These are phyloP conservation scores for Colletotrichum navitas DNA, from an alignment of 2,329 filamentous ascomycete species.

Conservation along the genomic window DNA sequence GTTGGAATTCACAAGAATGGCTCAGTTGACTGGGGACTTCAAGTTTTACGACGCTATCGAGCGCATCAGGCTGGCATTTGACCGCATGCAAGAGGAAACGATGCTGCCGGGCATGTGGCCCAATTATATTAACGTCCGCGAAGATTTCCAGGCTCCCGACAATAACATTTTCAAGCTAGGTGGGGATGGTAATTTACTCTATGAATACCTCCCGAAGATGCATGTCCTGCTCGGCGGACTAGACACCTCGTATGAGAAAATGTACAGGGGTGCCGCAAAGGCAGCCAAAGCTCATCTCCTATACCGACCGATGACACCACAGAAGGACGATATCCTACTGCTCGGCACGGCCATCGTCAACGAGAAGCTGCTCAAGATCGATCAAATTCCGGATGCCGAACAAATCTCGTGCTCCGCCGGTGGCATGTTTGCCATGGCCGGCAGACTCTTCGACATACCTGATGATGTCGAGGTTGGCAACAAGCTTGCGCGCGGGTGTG, in stretches of 20 bases:
- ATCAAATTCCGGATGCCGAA: conserved; percentile 52
- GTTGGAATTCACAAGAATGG: conserved; percentile 79
- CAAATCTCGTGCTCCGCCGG: conserved; percentile 66
- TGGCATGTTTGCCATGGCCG: conserved; percentile 63
- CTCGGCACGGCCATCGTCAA: conserved; percentile 55
- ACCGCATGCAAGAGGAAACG: conserved; percentile 74
- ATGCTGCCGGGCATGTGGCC: conserved; percentile 81
- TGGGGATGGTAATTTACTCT: conserved; percentile 57
- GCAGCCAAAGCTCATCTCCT: conserved; percentile 68
- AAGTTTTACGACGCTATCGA: conserved; percentile 82
- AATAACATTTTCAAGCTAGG: conserved; percentile 53
- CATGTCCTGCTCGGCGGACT: conserved; percentile 70
- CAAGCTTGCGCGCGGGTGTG: conserved; percentile 64
- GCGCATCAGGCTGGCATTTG: conserved; percentile 75
- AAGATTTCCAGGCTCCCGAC: conserved; percentile 54
- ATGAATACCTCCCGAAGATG: conserved; percentile 58
- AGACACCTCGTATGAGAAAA: conserved; percentile 65
- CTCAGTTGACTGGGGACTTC: conserved; percentile 77
- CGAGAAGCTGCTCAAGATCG: conserved; percentile 41
- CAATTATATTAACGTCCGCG: conserved; percentile 69
- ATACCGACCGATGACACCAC: conserved; percentile 71
- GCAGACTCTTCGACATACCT: conserved; percentile 56
- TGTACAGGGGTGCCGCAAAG: conserved; percentile 69
- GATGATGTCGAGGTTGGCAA: conserved; percentile 58
- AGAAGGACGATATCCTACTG: conserved; percentile 66